Evolutionary conservation across 2,329 filamentous ascomycete genomes (phyloP), one percentile per base, ranked within the genome.

Genomic region (Penicillium sp.): DNA sequence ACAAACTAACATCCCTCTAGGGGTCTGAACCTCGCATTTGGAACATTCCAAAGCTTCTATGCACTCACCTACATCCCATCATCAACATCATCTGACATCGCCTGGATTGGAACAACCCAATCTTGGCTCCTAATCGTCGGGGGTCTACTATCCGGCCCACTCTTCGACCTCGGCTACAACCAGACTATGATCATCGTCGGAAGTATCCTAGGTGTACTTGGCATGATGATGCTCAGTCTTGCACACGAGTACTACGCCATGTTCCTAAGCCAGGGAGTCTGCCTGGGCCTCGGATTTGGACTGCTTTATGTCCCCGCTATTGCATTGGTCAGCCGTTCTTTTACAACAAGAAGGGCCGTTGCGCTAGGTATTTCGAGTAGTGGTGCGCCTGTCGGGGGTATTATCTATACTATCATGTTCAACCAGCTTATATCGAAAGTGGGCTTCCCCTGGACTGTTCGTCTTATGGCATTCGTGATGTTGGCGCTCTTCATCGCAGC

Each of bases 391-490:
- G 78, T 79, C 0, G 84, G 84, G 0, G 83, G 84, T 0, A 74
- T 86, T 28, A 74, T 86, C 8, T 87, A 83, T 62, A 83, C 84
- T 0, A 69, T 80, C 1, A 74, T 79, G 33, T 72, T 77, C 1
- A 68, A 75, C 49, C 77, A 83, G 52, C 69, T 85, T 4, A 69
- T 84, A 2, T 77, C 81, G 0, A 73, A 73, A 28, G 67, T 86
- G 4, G 84, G 83, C 0, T 86, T 86, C 58, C 71, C 75, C 0
- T 85, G 83, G 81, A 82, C 84, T 0, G 76, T 83, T 0, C 73
- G 83, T 0, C 72, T 79, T 0, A 78, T 84, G 60, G 83, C 77
- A 0, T 77, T 86, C 38, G 72, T 86, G 14, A 80, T 82, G 55
- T 61, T 84, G 0, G 73, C 69, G 4, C 44, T 61, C 2, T 62